Conservation (phyloP, 768 basidiomycete species). For the Hygrocybe punicea region DNA sequence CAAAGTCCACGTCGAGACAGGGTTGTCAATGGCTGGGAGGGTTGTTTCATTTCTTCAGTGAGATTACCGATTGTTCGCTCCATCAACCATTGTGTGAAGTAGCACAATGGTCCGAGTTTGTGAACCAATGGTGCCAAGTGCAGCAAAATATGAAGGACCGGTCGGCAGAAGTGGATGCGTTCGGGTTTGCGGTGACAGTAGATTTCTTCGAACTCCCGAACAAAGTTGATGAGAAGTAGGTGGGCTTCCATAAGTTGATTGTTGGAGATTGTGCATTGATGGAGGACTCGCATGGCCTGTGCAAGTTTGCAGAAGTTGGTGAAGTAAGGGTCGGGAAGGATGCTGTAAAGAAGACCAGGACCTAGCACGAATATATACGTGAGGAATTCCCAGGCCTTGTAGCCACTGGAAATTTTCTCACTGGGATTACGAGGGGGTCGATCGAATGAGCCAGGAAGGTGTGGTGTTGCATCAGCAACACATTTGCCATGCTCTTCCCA, state of each 20-base stretch:
- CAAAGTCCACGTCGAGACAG: not conserved
- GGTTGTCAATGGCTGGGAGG: conserved; percentile 3
- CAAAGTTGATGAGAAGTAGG: not conserved
- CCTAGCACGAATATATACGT: conserved; percentile 23
- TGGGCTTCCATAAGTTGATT: conserved; percentile 3
- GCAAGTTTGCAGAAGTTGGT: not conserved
- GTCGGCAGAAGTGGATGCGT: not conserved
- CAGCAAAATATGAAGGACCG: conserved; percentile 2
- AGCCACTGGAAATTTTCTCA: conserved; percentile 28
- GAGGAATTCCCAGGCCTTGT: conserved; percentile 36
- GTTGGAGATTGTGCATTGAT: not conserved
- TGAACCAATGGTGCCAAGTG: conserved; percentile 1
- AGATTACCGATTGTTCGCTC: conserved; percentile 7
- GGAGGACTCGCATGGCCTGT: conserved; percentile 1
- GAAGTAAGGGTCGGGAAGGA: conserved; percentile 12
- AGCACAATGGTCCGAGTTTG: not conserved
- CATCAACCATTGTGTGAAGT: conserved; percentile 3
- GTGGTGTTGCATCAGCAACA: conserved; percentile 4
- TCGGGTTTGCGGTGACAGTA: no score
- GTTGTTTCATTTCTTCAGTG: conserved; percentile 3
- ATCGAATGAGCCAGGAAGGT: conserved; percentile 16
- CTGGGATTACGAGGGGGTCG: conserved; percentile 15
- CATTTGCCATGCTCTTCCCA: conserved; percentile 20
- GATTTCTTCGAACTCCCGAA: no score
- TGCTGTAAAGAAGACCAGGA: conserved; percentile 5